These are phyloP conservation scores for Papilionanthe hybrid DNA, from an alignment of 116 monocot species.

Conservation along the genomic window DNA sequence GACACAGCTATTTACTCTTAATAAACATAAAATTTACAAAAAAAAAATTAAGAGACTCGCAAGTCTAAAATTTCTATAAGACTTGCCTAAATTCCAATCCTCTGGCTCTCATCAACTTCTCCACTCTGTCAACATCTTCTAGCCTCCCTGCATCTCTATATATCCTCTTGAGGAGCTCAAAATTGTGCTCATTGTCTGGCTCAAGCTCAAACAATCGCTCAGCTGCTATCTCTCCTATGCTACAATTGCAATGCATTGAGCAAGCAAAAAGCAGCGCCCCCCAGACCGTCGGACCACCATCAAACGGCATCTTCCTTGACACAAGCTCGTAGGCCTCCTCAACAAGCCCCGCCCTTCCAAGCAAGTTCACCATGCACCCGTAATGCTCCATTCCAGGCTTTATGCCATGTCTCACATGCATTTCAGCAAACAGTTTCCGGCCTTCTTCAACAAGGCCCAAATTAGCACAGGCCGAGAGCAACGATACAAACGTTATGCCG, in stretches of 20 bases:
- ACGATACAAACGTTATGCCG: constrained; percentile 53
- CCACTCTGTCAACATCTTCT: constrained; percentile 46
- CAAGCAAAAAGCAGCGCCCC: constrained; percentile 68
- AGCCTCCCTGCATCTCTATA: constrained; percentile 40
- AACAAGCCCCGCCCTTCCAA: constrained; percentile 61
- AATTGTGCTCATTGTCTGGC: constrained; percentile 79
- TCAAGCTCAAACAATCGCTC: constrained; percentile 72
- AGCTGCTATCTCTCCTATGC: constrained; percentile 49
- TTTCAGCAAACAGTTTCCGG: constrained; percentile 33
- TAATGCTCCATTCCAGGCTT: constrained; percentile 59
- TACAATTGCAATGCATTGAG: constrained; percentile 47
- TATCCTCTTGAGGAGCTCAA: constrained; percentile 62
- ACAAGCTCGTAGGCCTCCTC: constrained; percentile 60
- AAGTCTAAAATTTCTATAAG: no score
- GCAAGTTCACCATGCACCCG: constrained; percentile 76
- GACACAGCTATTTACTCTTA: no score
- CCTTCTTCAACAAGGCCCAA: constrained; percentile 58
- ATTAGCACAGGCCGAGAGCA: constrained; percentile 67
- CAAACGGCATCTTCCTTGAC: constrained; percentile 28
- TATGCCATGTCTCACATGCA: constrained; percentile 49
- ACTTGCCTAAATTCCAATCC: constrained; percentile 27
- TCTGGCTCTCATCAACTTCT: constrained; percentile 53
- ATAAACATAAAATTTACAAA: no score
- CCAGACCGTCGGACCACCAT: constrained; percentile 52
- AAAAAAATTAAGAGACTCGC: no score